Evolutionary conservation across 176 grass and related monocot species (phyloP).

Genomic region (Carex myosuroides): DNA sequence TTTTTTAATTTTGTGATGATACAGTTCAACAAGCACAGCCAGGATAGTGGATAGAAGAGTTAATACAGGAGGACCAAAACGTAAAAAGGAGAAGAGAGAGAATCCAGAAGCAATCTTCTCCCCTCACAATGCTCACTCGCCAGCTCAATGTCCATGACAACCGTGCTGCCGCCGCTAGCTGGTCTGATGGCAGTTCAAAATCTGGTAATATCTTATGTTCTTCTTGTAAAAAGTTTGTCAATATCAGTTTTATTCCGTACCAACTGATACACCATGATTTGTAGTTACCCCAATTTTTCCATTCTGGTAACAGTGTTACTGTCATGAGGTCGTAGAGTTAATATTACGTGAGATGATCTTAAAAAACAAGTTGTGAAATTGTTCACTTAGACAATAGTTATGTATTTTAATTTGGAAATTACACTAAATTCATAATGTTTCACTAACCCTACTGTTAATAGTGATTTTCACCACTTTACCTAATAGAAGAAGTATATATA

Average conservation of each 20-base stretch:
- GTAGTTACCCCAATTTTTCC: neutral
- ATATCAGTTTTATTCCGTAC: no score
- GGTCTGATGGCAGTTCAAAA: no score
- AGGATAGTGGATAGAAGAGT: slow-evolving; percentile 54
- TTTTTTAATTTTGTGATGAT: neutral
- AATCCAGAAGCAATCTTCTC: slow-evolving; percentile 73
- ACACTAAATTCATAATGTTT: no score
- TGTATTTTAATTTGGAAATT: neutral
- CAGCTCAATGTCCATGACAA: slow-evolving; percentile 4
- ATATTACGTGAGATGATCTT: neutral
- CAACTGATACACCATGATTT: neutral
- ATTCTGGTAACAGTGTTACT: neutral
- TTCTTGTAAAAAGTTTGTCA: no score
- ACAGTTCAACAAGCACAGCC: slow-evolving; percentile 61
- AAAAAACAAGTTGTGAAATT: neutral
- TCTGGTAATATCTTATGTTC: no score
- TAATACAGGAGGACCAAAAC: slow-evolving; percentile 92
- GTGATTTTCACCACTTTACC: no score
- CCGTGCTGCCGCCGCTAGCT: no score
- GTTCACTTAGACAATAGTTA: neutral
- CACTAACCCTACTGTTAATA: no score
- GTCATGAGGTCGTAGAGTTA: neutral
- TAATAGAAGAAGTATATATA: no score
- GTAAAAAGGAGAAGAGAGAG: slow-evolving; percentile 66
- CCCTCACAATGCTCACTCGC: slow-evolving; percentile 78